Conservation (phyloP, 1,284 basidiomycete genomes). For the Cutaneotrichosporon curvatum region DNA sequence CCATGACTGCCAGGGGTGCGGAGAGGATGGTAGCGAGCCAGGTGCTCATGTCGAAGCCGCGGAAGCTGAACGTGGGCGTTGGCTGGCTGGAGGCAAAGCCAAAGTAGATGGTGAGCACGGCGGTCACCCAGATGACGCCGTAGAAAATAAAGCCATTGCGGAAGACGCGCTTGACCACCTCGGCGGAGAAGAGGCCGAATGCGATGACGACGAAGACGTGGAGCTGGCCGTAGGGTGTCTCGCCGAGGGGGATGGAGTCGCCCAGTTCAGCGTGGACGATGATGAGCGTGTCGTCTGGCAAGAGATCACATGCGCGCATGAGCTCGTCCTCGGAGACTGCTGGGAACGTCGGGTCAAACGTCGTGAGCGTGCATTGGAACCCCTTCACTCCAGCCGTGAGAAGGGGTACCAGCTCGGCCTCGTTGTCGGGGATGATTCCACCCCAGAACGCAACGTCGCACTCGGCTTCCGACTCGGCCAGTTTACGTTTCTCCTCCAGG, state of each 20-base stretch:
- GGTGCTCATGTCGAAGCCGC: neutral
- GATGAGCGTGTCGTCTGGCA: slow-evolving; percentile 59
- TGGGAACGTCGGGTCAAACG: slow-evolving; percentile 86
- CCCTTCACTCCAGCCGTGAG: slow-evolving; percentile 74
- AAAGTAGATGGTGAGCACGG: neutral
- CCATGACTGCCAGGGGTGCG: slow-evolving; percentile 4
- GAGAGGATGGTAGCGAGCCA: slow-evolving; percentile 1
- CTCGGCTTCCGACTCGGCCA: slow-evolving; percentile 53
- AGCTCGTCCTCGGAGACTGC: slow-evolving; percentile 68
- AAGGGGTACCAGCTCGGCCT: slow-evolving; percentile 51
- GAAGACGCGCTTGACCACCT: too few species aligned
- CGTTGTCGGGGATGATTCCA: slow-evolving; percentile 81
- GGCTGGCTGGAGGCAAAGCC: neutral
- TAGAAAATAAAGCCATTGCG: too few species aligned
- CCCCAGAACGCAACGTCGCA: slow-evolving; percentile 92
- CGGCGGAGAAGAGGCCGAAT: too few species aligned
- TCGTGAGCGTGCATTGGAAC: slow-evolving; percentile 91
- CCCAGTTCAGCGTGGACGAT: slow-evolving; percentile 82
- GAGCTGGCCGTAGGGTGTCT: too few species aligned
- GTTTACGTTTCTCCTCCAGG: slow-evolving; percentile 60
- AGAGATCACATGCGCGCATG: slow-evolving; percentile 56
- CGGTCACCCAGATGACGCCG: neutral
- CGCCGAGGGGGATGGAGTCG: neutral
- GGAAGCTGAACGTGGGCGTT: too few species aligned
- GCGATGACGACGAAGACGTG: too few species aligned